Percentiles rank a stretch among this genome's conserved stretches.
These are phyloP conservation scores for Boletus sp. DNA, from an alignment of 1,284 basidiomycete genomes.

Conservation along the genomic window DNA sequence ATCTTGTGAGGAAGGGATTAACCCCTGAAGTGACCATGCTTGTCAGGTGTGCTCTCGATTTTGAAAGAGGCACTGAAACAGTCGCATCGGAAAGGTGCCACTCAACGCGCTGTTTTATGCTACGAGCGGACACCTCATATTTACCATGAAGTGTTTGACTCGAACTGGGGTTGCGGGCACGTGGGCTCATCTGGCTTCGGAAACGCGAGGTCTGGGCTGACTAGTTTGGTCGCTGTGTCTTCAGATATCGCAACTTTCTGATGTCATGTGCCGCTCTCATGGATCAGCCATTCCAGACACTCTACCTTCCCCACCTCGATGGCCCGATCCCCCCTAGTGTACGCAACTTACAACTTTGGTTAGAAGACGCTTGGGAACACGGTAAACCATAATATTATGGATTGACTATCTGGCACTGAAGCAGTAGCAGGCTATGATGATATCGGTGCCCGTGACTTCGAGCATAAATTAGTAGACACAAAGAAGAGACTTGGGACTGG, in stretches of 20 bases:
- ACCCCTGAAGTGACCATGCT: conserved; percentile 4
- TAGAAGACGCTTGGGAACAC: conserved; percentile 74
- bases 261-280: conserved; percentile 77
- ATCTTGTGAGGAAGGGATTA: conserved; percentile 1
- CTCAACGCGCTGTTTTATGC: conserved; percentile 63
- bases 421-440: conserved; percentile 61
- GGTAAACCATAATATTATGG: conserved; percentile 37
- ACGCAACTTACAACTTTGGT: conserved; percentile 68
- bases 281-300: conserved; percentile 54
- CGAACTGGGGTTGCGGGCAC: conserved; percentile 72
- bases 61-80: conserved; percentile 54
- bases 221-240: background rate
- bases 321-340: conserved; percentile 61
- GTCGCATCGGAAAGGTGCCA: conserved; percentile 49
- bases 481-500: conserved; percentile 78
- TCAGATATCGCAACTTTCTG: conserved; percentile 81
- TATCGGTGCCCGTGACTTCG: conserved; percentile 61
- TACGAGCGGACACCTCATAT: conserved; percentile 61
- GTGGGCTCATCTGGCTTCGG: conserved; percentile 18
- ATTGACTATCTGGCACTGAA: background rate
- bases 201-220: conserved; percentile 4
- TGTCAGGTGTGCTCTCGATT: conserved; percentile 62
- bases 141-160: conserved; percentile 52
- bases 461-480: conserved; percentile 55
- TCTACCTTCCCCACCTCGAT: conserved; percentile 59